A percentile compares a stretch with the other conserved stretches of the same genome.
Evolutionary conservation across 805 yeast genomes (phyloP).

Genomic region (Lachancea nothofagi): DNA sequence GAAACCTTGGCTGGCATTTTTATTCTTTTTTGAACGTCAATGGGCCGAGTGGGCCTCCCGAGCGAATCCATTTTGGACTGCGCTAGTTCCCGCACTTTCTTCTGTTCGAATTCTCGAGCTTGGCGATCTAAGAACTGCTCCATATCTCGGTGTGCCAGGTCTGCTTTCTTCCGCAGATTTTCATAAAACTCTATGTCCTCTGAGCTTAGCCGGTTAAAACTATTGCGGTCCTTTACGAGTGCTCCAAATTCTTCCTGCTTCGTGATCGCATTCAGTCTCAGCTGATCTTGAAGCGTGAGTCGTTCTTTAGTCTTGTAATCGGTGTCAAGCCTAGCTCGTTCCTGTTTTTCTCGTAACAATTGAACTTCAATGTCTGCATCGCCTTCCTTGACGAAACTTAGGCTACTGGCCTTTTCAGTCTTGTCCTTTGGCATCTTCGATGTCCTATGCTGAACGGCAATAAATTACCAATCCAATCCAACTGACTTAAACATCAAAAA

Average conservation of each 20-base stretch:
- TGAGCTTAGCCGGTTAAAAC: constrained; percentile 26
- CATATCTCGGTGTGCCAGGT: constrained; percentile 10
- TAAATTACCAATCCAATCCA: no score
- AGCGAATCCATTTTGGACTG: background rate
- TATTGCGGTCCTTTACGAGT: constrained; percentile 23
- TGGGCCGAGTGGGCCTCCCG: background rate
- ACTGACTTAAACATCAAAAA: no score
- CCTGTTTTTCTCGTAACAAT: constrained; percentile 18
- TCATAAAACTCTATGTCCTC: constrained; percentile 19
- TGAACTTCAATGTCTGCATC: constrained; percentile 23
- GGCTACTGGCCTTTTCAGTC: background rate
- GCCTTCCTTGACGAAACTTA: constrained; percentile 28
- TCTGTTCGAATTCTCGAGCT: constrained; percentile 10
- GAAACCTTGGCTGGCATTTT: background rate
- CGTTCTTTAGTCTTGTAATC: constrained; percentile 21
- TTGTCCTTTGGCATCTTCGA: background rate
- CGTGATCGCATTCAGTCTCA: constrained; percentile 25
- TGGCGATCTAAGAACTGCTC: constrained; percentile 10
- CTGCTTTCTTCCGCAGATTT: constrained; percentile 2
- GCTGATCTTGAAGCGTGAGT: constrained; percentile 29
- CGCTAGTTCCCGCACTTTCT: background rate
- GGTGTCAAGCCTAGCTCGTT: constrained; percentile 20
- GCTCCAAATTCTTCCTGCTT: constrained; percentile 25
- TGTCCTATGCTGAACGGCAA: background rate
- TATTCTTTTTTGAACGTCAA: background rate